Evolutionary conservation across 148 eudicot genomes (phyloP), one percentile per base, ranked within the genome.

Genomic region (Pouteria glomerata): DNA sequence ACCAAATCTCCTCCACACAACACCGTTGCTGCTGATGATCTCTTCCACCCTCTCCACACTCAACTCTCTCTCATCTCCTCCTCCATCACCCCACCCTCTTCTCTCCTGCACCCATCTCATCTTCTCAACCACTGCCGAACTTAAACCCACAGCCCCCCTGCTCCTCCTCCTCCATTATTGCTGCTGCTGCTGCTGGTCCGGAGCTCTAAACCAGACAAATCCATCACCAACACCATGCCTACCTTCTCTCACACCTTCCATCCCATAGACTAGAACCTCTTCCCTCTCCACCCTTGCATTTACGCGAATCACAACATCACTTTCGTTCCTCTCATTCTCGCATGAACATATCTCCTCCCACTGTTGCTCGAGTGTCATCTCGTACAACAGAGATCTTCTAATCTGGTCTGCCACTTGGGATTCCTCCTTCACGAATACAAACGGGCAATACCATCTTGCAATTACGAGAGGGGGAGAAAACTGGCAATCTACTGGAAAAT

Each of bases 391-490:
- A 3, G 89, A 78, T 47, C 73, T 85, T 75, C 75, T 74, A 84
- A 81, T 75, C 47, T 74, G 85, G 50, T 87, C 35, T 70, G 68
- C n/a, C n/a, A n/a, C 66, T 45, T 78, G 79, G 0, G n/a, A n/a
- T n/a, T 73, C 85, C 72, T 87, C 91, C 83, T 78, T 85, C 1
- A 87, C 87, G 45, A 83, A 83, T 47, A 77, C 73, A 59, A 85
- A 87, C 8, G 91, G 91, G 74, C 84, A 75, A 71, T 87, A 78
- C 91, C 91, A 87, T 52, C 77, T 76, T 21, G 89, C 91, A 5
- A 81, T 14, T 14, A 79, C 75, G 24, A 73, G 61, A 0, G 82
- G 78, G 12, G 80, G 72, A 60, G 78, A 79, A 63, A 79, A 73
- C 21, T 69, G 41, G 39, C 81, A 79, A 10, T 83, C 76, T 10